Conservation (phyloP, 345 rosid genomes). For the Draba incana region DNA sequence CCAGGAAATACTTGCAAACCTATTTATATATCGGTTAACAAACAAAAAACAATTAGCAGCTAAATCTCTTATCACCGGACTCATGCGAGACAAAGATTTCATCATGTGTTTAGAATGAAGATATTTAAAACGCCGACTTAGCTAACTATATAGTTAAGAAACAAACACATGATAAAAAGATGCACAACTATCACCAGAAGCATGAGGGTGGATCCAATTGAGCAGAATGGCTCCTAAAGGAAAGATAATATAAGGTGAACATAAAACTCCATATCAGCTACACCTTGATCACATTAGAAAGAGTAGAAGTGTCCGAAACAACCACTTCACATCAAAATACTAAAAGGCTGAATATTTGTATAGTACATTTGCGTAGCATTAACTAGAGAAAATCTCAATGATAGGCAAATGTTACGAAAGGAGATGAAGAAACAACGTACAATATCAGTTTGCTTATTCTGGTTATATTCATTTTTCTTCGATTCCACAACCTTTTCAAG, state of each 20-base stretch:
- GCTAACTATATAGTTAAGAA: slow-evolving; percentile 5
- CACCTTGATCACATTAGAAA: slow-evolving; percentile 9
- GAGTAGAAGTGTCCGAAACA: not conserved
- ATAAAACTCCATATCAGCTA: slow-evolving; percentile 17
- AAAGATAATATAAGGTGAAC: slow-evolving; percentile 19
- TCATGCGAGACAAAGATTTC: not conserved
- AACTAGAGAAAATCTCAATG: slow-evolving; percentile 16
- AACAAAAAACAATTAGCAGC: slow-evolving; percentile 23
- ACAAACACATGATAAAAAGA: not conserved
- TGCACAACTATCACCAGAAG: slow-evolving; percentile 32
- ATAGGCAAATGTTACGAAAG: not conserved
- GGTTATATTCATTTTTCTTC: slow-evolving; percentile 79
- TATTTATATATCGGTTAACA: slow-evolving; percentile 34
- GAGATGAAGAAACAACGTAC: slow-evolving; percentile 47
- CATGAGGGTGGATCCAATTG: slow-evolving; percentile 26
- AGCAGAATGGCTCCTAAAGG: slow-evolving; percentile 28
- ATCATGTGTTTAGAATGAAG: too few relatives aligned
- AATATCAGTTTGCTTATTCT: slow-evolving; percentile 92
- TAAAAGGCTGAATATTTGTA: too few relatives aligned
- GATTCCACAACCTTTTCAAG: slow-evolving; percentile 93
- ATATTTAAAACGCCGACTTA: too few relatives aligned
- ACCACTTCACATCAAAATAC: too few relatives aligned
- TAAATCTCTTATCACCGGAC: not conserved
- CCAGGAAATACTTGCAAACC: slow-evolving; percentile 97
- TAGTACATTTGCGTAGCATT: slow-evolving; percentile 6